A percentile compares a stretch with the other conserved stretches of the same genome.
Evolutionary conservation across 1,284 basidiomycete genomes (phyloP).

Genomic region (Rhodotorula sp.): DNA sequence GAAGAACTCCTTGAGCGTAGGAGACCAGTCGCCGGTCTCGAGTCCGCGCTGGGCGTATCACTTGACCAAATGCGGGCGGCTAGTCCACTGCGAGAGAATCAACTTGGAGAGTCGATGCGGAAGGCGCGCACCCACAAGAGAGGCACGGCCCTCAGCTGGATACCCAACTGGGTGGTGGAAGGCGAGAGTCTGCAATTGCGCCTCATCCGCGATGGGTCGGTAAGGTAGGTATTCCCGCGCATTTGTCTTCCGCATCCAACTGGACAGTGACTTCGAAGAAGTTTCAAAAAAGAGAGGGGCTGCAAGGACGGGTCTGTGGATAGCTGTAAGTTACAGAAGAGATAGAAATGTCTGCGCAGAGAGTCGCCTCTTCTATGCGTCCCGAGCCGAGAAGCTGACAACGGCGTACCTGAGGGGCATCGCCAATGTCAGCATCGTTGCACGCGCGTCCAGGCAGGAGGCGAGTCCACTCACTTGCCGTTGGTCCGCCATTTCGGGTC

Average conservation of each 20-base stretch:
- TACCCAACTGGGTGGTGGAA: neutral
- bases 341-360: no score
- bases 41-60: neutral
- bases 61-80: no score
- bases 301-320: no score
- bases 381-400: conserved; percentile 20
- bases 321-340: no score
- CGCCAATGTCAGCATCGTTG: neutral
- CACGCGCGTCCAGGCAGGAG: neutral
- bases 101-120: neutral
- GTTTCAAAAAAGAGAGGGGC: no score
- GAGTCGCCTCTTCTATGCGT: neutral
- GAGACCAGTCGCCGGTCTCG: neutral
- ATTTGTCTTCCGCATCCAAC: no score
- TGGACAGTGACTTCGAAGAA: no score
- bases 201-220: no score
- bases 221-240: no score
- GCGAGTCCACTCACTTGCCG: conserved; percentile 62
- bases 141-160: neutral
- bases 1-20: neutral
- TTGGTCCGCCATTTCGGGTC: conserved; percentile 75
- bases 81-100: neutral
- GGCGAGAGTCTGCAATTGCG: neutral
- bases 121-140: neutral
- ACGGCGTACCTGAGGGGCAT: conserved; percentile 26